These are phyloP conservation scores for Mycena maculata DNA, from an alignment of 768 basidiomycete species.

Conservation along the genomic window DNA sequence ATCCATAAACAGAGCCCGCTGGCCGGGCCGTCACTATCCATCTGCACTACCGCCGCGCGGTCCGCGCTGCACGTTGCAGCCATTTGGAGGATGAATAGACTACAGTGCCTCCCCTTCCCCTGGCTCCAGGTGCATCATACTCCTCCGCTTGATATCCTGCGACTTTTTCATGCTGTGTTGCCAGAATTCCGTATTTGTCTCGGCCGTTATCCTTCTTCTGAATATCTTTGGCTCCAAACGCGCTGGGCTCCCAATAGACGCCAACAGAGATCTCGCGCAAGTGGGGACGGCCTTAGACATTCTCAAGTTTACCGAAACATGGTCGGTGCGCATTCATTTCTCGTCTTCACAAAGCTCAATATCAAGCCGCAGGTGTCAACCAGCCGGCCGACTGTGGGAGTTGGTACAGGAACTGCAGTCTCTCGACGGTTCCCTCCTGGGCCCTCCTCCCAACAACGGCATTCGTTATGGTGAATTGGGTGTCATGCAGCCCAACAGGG, in stretches of 20 bases:
- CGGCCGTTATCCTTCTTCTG: conserved; percentile 22
- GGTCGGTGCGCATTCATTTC: background rate
- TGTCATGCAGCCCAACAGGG: too few species aligned
- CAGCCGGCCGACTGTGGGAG: conserved; percentile 11
- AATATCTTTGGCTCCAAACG: conserved; percentile 22
- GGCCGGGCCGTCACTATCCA: conserved; percentile 24
- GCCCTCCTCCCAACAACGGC: background rate
- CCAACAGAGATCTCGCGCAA: conserved; percentile 7
- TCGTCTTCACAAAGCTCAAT: background rate
- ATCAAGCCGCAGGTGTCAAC: background rate
- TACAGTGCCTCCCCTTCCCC: background rate
- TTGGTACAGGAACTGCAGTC: background rate
- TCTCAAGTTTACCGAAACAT: conserved; percentile 17
- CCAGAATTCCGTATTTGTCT: conserved; percentile 27
- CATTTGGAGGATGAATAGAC: background rate
- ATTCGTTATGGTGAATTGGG: background rate
- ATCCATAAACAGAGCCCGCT: conserved; percentile 14
- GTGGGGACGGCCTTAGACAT: conserved; percentile 18
- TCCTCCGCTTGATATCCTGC: background rate
- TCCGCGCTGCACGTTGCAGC: background rate
- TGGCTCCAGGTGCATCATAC: background rate
- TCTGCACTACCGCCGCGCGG: conserved; percentile 5
- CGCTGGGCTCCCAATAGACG: conserved; percentile 18
- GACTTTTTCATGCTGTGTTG: background rate
- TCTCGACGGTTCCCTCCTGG: background rate